Evolutionary conservation across 805 yeast species (phyloP).

Genomic region (Candida patagonica): DNA sequence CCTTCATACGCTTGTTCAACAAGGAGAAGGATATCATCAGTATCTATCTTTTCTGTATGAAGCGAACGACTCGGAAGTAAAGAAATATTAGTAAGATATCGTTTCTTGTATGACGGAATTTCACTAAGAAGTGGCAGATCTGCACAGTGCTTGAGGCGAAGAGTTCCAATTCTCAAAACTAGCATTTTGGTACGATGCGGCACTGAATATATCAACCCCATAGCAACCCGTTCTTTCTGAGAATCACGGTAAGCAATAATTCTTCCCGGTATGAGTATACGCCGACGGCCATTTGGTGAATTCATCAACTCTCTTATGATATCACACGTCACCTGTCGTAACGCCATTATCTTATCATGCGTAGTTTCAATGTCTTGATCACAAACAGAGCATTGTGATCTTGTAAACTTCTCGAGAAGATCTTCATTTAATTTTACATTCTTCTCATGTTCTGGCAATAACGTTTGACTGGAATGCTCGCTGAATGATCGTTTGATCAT

Average conservation of each 20-base stretch:
- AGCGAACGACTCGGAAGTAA: background rate
- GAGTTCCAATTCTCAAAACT: background rate
- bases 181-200: background rate
- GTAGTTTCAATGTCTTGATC: slow-evolving; percentile 38
- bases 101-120: background rate
- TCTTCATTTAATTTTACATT: slow-evolving; percentile 46
- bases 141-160: background rate
- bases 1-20: background rate
- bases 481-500: slow-evolving; percentile 95
- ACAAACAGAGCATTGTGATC: slow-evolving; percentile 29
- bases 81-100: background rate
- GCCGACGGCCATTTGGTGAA: slow-evolving; percentile 38
- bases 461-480: slow-evolving; percentile 78
- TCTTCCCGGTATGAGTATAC: slow-evolving; percentile 43
- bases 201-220: background rate
- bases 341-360: slow-evolving; percentile 23
- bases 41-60: background rate
- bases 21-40: background rate
- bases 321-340: slow-evolving; percentile 32
- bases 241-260: slow-evolving; percentile 29
- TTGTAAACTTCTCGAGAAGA: slow-evolving; percentile 33
- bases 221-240: background rate
- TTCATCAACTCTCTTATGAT: slow-evolving; percentile 41
- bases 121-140: background rate
- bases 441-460: slow-evolving; percentile 77